Evolutionary conservation across 2,329 filamentous ascomycete genomes (phyloP), one percentile per base, ranked within the genome.

Genomic region (Colletotrichum cereale): DNA sequence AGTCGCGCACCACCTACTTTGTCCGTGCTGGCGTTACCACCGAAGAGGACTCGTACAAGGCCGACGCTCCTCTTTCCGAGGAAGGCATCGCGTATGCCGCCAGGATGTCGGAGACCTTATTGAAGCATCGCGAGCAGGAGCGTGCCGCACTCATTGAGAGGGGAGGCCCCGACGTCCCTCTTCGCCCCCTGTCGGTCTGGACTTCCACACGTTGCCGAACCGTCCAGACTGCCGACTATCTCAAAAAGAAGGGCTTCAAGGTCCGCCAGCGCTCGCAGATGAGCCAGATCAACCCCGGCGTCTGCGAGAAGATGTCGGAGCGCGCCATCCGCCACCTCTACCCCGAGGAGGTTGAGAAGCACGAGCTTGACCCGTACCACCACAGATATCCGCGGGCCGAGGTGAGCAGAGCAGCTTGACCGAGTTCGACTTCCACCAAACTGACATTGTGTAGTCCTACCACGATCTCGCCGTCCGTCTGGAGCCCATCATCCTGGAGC

Each of bases 391-490:
- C 96, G 10, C 89, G 96, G 73, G 96, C 96, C 72, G 96, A 99
- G 86, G 95, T 95, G 85, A 78, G 83, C 72, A 44, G 21, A 29
- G 14, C 24, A 26, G 24, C 18, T 24, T 16, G 10, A 5, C 34
- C 36, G 16, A 31, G 21, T 26, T 26, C 12, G 31, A 4, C 40
- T 5, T 18, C 14, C 10, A 10, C 16, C 18, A 38, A 71, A 47
- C 75, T 62, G n/a, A 44, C 71, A 38, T 38, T 38, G 52, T 36
- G 71, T 62, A 97, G 93, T 98, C 96, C 11, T 99, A 99, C 82
- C 96, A 99, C 80, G 96, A 99, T 79, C 90, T 99, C 53, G 96
- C 96, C n/a, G 96, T 99, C 71, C 93, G 96, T 29, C 90, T 99
- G 57, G 96, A 99, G 80, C 97, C 96, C 50, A 97, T 99, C 78